Evolutionary conservation across 1,284 basidiomycete species (phyloP).

Genomic region (Irpex sp.): DNA sequence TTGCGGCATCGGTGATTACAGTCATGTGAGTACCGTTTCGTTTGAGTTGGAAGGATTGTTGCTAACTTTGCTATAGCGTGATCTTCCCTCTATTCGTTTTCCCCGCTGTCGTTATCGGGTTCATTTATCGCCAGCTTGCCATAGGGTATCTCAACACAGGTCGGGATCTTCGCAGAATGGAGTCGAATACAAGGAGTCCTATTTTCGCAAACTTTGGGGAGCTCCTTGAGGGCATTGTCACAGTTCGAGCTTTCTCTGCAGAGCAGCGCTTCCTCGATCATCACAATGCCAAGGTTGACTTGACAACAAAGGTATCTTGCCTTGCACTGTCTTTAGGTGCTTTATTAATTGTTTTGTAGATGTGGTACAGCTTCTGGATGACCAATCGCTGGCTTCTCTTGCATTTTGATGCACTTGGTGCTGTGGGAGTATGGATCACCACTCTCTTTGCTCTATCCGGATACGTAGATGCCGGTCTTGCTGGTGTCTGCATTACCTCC

Average conservation of each 20-base stretch:
- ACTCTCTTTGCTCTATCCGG: conserved; percentile 74
- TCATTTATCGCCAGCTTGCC: conserved; percentile 58
- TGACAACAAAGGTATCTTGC: conserved; percentile 54
- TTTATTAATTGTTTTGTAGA: conserved; percentile 33
- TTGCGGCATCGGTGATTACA: conserved; percentile 66
- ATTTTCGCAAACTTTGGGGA: conserved; percentile 81
- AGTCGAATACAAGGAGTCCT: conserved; percentile 68
- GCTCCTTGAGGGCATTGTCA: conserved; percentile 74
- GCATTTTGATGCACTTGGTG: conserved; percentile 76
- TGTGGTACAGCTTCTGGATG: conserved; percentile 82
- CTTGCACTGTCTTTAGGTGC: background rate
- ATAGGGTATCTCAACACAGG: conserved; percentile 77
- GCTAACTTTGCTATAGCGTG: conserved; percentile 30
- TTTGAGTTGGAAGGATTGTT: background rate
- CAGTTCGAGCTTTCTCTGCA: conserved; percentile 87
- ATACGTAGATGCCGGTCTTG: conserved; percentile 68
- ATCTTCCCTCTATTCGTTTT: conserved; percentile 74
- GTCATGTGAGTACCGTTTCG: conserved; percentile 42
- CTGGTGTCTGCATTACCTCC: conserved; percentile 84
- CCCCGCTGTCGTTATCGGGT: conserved; percentile 65
- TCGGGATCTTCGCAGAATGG: conserved; percentile 76
- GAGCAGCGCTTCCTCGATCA: conserved; percentile 77
- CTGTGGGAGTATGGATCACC: conserved; percentile 59
- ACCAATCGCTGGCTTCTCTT: conserved; percentile 75
- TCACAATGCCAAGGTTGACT: conserved; percentile 63